Evolutionary conservation across 257 asterid species (phyloP), one percentile per base, ranked within the genome.

Genomic region (Asclepias syriaca): DNA sequence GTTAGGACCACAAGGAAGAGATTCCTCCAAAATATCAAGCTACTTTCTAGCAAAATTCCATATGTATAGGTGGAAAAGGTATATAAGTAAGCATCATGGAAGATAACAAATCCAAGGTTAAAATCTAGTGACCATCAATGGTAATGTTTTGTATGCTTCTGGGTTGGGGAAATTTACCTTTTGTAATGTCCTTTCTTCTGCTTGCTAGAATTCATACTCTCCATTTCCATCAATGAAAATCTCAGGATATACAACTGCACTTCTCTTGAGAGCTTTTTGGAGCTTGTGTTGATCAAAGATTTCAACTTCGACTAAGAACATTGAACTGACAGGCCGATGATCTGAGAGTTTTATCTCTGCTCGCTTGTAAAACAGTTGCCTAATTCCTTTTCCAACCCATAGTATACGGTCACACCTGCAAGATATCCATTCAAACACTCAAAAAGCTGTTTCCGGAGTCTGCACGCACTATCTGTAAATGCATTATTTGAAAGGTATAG

Each of bases 321-420:
- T 75, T 29, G 96, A 83, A 74, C 96, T 87, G 43, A 93, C 94
- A 2, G 98, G 97, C 27, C 97, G 85, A 80, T 93, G 98, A 66
- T 93, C 98, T 43, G 98, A 91, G 59, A 93, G 81, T 74, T 56
- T 84, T 29, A 81, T 77, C 77, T 91, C 96, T 46, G 94, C 81
- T 65, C 96, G 75, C 75, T 82, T 80, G 81, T 93, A 93, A 22
- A 76, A 78, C 0, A 85, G 82, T 70, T 93, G 97, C 75, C 84
- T 93, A 27, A 93, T 89, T 80, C 97, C 98, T 79, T 87, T 89
- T 61, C 98, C 98, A 9, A 84, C 78, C 96, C 96, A 93, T 3
- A 93, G 88, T 79, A 93, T 86, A 1, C 98, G 94, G 77, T 93
- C 98, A 74, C 98, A 93, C 98, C 97, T 92, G 90, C 78, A 72